Percentiles rank a stretch among this genome's conserved stretches.
Conservation (phyloP, 202 grass and related monocot genomes). For the Carex arenaria region DNA sequence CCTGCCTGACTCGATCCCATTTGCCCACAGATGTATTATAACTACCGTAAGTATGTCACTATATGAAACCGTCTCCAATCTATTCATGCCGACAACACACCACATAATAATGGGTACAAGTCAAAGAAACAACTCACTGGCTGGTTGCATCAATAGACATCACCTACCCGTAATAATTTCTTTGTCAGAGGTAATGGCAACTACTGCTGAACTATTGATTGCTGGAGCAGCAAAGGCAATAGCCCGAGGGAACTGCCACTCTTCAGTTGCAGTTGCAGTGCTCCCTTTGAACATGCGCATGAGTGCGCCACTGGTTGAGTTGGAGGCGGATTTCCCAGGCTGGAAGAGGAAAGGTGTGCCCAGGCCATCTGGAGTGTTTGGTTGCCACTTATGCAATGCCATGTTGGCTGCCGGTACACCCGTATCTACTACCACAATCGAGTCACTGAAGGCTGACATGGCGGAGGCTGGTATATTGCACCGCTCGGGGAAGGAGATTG, state of each 20-base stretch:
- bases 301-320: conserved; percentile 61
- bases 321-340: conserved; percentile 53
- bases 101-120: background rate
- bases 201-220: conserved; percentile 62
- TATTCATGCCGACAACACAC: background rate
- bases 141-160: conserved; percentile 7
- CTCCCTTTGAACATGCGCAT: conserved; percentile 91
- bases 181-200: conserved; percentile 80
- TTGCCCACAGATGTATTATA: background rate
- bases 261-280: conserved; percentile 56
- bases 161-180: conserved; percentile 84
- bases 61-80: background rate
- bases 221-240: conserved; percentile 79
- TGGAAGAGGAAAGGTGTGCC: conserved; percentile 94
- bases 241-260: conserved; percentile 72
- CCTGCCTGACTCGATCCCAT: background rate
- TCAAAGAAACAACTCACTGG: background rate
- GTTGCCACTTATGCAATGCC: conserved; percentile 93
- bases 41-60: background rate
- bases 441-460: conserved; percentile 81
- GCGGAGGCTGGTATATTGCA: conserved; percentile 89
- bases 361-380: conserved; percentile 96
- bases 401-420: conserved; percentile 68
- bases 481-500: conserved; percentile 74
- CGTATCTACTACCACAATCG: conserved; percentile 77